phyloP scores from a whole-genome alignment of 1,284 basidiomycete species.

The Polyporus tsugae region DNA sequence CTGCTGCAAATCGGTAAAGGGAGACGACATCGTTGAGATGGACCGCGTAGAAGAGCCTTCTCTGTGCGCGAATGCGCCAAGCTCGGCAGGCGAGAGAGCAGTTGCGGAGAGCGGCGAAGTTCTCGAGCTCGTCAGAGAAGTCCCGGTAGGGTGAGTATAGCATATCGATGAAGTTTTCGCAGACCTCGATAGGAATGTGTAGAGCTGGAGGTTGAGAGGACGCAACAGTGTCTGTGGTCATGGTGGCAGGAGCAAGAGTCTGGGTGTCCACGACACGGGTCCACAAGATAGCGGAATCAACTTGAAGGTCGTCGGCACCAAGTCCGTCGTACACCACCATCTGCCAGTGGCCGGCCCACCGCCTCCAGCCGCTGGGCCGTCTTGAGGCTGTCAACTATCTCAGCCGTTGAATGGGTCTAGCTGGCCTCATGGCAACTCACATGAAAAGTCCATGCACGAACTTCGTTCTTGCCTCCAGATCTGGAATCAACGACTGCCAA shows the following conservation, averaged over 20 bases:
- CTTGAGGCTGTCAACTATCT: neutral
- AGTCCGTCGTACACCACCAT: neutral
- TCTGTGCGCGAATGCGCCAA: neutral
- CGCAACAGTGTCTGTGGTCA: neutral
- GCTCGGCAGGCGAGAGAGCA: neutral
- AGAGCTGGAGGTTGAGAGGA: neutral
- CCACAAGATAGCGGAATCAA: neutral
- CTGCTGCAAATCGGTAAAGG: neutral
- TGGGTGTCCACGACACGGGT: neutral
- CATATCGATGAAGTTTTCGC: conserved; percentile 44
- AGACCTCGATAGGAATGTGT: conserved; percentile 3
- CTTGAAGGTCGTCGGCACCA: neutral
- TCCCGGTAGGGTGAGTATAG: neutral
- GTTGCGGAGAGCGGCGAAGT: neutral
- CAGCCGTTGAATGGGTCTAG: neutral
- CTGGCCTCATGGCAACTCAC: neutral
- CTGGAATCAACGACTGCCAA: neutral
- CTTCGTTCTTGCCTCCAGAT: neutral
- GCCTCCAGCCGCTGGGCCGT: neutral
- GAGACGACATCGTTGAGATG: neutral
- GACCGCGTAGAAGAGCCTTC: neutral
- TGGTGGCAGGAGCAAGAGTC: neutral
- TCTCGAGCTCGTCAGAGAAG: neutral
- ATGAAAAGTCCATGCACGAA: neutral
- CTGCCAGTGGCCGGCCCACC: no score